Evolutionary conservation across 345 rosid species (phyloP), one percentile per base, ranked within the genome.

Genomic region (Boechera retrofracta): DNA sequence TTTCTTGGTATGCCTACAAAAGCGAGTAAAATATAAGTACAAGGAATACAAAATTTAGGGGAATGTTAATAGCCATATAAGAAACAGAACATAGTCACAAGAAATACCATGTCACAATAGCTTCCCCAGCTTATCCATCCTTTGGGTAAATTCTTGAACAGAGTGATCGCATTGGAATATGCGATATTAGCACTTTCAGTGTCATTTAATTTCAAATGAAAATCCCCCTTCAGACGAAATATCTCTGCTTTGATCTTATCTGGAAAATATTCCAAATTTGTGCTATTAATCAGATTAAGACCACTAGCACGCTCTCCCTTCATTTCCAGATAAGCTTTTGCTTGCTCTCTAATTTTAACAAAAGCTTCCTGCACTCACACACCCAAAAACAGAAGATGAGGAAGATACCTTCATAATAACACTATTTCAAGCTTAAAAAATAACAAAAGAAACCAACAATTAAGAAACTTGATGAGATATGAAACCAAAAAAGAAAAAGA

Each of bases 61-160:
- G 12, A 56, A 29, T 49, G 62, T 21, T 51, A 67, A 18, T 18
- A 73, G 29, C 52, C 53, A 52, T 31, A 56, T 32, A 72, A 57
- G 57, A 32, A 41, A n/a, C 77, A 64, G 52, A 71, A 31, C 29
- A 58, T 1, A 39, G 26, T 45, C 15, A 65, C 24, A 78, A 72
- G 55, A 28, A 24, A 75, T 92, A 95, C 99, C 99, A 87, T 82
- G 79, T 95, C 98, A 77, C 98, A 91, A 81, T 95, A 95, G 73
- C 86, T 87, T 79, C 99, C 98, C 99, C 99, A 95, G 85, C 99
- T 95, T 86, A 95, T 92, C 99, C 99, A 95, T 79, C 98, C 99
- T 79, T 92, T 95, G 6, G 99, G 96, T 77, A 91, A 84, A 84
- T 88, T 87, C 78, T 93, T 95, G 88, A 86, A 92, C 77, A 92